Percentiles rank a stretch among this genome's conserved stretches.
These are phyloP conservation scores for Gaillardinia entomophila DNA, from an alignment of 805 yeast species.

Conservation along the genomic window DNA sequence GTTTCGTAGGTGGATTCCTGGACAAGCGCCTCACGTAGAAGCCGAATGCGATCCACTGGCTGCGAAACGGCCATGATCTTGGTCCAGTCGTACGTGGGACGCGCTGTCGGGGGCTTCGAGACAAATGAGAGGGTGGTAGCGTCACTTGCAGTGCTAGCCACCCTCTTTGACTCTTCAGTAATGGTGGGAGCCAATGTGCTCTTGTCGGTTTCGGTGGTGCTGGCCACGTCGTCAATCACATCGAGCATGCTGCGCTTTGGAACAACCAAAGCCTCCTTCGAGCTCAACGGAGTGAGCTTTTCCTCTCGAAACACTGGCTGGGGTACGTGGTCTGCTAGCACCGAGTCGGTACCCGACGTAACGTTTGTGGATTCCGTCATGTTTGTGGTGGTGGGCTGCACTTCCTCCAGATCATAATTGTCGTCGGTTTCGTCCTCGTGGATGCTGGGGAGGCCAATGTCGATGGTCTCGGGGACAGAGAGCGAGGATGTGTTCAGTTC, in stretches of 20 bases:
- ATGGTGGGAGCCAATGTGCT: neutral
- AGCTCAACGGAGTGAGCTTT: conserved; percentile 14
- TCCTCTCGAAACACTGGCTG: conserved; percentile 21
- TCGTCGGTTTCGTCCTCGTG: conserved; percentile 18
- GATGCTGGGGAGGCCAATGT: conserved; percentile 32
- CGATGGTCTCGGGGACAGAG: conserved; percentile 38
- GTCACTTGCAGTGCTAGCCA: conserved; percentile 5
- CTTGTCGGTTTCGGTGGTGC: neutral
- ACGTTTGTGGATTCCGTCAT: no score
- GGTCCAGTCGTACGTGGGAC: conserved; percentile 38
- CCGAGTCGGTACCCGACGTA: conserved; percentile 21
- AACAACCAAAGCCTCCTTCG: conserved; percentile 3
- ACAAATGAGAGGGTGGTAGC: conserved; percentile 2
- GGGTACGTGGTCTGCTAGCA: conserved; percentile 15
- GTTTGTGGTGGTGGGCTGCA: neutral
- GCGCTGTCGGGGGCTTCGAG: conserved; percentile 1
- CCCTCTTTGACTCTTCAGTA: neutral
- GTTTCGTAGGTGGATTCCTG: conserved; percentile 44
- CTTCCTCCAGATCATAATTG: conserved; percentile 3
- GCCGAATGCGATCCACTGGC: conserved; percentile 35
- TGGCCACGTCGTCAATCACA: neutral
- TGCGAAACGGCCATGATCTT: conserved; percentile 34
- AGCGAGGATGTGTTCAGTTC: conserved; percentile 17
- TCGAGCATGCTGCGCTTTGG: neutral
- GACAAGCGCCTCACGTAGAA: conserved; percentile 36